phyloP scores from a whole-genome alignment of 768 basidiomycete genomes.

The Rhodotorula kratochvilovae region DNA sequence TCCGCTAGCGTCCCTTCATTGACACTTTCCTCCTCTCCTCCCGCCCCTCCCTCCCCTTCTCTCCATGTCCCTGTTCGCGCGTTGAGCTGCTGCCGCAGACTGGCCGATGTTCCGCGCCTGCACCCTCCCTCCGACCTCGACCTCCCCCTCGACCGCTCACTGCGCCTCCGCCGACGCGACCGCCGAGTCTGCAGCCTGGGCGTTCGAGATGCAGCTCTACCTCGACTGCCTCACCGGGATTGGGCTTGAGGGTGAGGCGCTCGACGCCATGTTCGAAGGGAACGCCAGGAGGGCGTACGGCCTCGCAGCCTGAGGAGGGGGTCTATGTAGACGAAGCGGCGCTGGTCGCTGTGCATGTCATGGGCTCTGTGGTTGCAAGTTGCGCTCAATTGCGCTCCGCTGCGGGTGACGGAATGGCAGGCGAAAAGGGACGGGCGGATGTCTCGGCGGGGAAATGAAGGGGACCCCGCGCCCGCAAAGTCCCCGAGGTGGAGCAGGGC shows the following conservation, averaged over 20 bases:
- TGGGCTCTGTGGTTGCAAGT: too few relatives aligned
- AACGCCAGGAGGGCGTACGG: conserved; percentile 28
- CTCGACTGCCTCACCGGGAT: conserved; percentile 29
- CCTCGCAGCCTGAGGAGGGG: not conserved
- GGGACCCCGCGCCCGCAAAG: too few relatives aligned
- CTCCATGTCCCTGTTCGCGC: too few relatives aligned
- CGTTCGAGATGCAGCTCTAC: conserved; percentile 35
- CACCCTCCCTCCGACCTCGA: not conserved
- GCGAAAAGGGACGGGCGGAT: too few relatives aligned
- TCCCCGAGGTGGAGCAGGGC: not conserved
- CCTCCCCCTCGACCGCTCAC: not conserved
- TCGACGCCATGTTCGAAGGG: conserved; percentile 25
- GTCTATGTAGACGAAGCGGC: too few relatives aligned
- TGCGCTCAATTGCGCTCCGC: too few relatives aligned
- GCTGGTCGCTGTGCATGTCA: too few relatives aligned
- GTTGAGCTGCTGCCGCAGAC: conserved; percentile 3
- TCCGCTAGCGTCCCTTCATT: too few relatives aligned
- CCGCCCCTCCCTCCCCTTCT: too few relatives aligned
- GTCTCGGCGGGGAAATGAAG: too few relatives aligned
- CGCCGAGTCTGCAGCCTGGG: conserved; percentile 19
- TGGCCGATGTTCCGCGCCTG: conserved; percentile 38
- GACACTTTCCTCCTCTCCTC: too few relatives aligned
- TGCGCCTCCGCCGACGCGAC: not conserved
- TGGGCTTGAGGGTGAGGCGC: conserved; percentile 27
- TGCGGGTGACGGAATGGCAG: too few relatives aligned